Percentiles rank a stretch among this genome's conserved stretches.
phyloP scores from a whole-genome alignment of 2,329 filamentous ascomycete species.

The Lecanicillium sp. region DNA sequence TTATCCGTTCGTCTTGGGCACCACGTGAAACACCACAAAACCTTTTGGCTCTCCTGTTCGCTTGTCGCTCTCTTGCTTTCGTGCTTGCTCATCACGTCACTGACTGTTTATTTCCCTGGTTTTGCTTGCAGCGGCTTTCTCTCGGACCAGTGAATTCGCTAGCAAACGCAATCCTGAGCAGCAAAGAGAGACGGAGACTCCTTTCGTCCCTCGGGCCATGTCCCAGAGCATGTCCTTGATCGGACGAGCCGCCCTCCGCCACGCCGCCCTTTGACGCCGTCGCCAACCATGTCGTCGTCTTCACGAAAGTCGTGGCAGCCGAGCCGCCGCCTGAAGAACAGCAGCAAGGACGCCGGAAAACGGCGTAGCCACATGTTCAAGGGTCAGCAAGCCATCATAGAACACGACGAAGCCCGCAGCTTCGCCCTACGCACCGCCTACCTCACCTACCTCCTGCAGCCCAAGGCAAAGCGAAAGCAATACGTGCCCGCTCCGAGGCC shows the following conservation, averaged over 20 bases:
- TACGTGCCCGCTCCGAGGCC: conserved; percentile 59
- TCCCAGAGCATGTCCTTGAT: background rate
- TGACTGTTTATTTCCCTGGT: too few species aligned
- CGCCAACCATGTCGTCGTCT: conserved; percentile 44
- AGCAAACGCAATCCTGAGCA: too few species aligned
- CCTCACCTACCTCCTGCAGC: conserved; percentile 86
- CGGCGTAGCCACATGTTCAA: conserved; percentile 35
- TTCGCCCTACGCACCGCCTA: conserved; percentile 87
- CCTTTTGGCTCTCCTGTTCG: too few species aligned
- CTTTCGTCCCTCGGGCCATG: background rate
- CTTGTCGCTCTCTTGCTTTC: too few species aligned
- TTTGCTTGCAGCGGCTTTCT: too few species aligned
- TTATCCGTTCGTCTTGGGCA: too few species aligned
- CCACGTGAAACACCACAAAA: too few species aligned
- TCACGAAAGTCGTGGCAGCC: conserved; percentile 39
- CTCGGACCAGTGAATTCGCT: too few species aligned
- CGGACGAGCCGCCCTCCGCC: background rate
- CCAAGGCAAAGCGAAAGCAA: conserved; percentile 81
- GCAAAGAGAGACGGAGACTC: too few species aligned
- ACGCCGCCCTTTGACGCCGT: conserved; percentile 1
- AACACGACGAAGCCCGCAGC: conserved; percentile 76
- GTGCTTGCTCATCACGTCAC: too few species aligned
- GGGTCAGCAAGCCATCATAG: conserved; percentile 38
- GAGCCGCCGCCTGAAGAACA: conserved; percentile 34
- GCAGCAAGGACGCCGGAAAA: conserved; percentile 28